A percentile compares a stretch with the other conserved stretches of the same genome.
Conservation (phyloP, 176 grass and related monocot genomes). For the Juncus inflexus region DNA sequence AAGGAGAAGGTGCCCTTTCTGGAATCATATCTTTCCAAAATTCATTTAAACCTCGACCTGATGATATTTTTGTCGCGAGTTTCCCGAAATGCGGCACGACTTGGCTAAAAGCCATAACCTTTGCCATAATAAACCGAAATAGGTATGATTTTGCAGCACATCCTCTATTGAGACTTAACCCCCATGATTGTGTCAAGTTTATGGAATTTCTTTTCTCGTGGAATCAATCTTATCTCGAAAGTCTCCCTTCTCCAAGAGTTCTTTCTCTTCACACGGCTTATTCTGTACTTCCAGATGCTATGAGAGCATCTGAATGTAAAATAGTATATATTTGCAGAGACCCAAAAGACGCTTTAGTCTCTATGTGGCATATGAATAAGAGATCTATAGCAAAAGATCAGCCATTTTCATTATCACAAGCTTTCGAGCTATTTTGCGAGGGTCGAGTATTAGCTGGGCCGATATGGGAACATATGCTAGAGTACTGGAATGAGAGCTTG, state of each 20-base stretch:
- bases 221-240: slow-evolving; percentile 2
- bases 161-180: slow-evolving; percentile 11
- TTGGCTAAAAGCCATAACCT: slow-evolving; percentile 33
- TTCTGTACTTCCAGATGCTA: slow-evolving; percentile 7
- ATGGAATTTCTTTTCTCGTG: not conserved
- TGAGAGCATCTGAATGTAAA: slow-evolving; percentile 11
- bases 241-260: slow-evolving; percentile 12
- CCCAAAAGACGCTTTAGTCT: slow-evolving; percentile 21
- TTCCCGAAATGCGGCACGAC: slow-evolving; percentile 26
- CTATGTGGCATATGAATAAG: slow-evolving; percentile 20
- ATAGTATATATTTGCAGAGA: slow-evolving; percentile 26
- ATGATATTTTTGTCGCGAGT: slow-evolving; percentile 21
- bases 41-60: slow-evolving; percentile 5
- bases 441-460: slow-evolving; percentile 9
- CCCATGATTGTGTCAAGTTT: slow-evolving; percentile 12
- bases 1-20: slow-evolving; percentile 7
- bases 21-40: slow-evolving; percentile 9
- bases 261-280: slow-evolving; percentile 21
- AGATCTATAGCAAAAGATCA: not conserved
- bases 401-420: slow-evolving; percentile 1
- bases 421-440: slow-evolving; percentile 4
- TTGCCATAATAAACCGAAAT: slow-evolving; percentile 12
- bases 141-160: slow-evolving; percentile 2
- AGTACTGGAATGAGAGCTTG: slow-evolving; percentile 26
- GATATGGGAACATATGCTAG: slow-evolving; percentile 17